phyloP scores from a whole-genome alignment of 768 basidiomycete species.

The Pleurotus platypus region DNA sequence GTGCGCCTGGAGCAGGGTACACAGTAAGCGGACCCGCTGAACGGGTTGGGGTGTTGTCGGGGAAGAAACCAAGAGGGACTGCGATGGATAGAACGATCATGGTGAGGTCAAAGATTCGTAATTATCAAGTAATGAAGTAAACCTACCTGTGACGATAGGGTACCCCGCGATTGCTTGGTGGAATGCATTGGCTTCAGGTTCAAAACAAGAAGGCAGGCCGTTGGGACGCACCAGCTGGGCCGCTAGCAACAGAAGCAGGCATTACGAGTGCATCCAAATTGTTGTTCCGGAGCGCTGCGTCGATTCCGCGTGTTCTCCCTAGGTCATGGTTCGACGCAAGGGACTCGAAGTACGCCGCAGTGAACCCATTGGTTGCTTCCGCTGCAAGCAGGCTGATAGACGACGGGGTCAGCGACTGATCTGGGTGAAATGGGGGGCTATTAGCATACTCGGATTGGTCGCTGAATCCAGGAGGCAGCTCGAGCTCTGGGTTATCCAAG shows the following conservation, averaged over 20 bases:
- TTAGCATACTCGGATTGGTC: conserved; percentile 32
- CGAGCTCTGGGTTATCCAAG: conserved; percentile 45
- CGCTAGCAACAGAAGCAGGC: conserved; percentile 38
- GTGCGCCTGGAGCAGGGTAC: conserved; percentile 52
- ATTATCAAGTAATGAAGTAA: neutral
- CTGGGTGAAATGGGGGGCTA: conserved; percentile 40
- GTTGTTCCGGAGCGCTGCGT: conserved; percentile 42
- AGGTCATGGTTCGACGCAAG: conserved; percentile 42
- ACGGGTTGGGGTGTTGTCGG: conserved; percentile 36
- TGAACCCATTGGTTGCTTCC: conserved; percentile 37
- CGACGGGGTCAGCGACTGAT: conserved; percentile 35
- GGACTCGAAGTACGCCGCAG: conserved; percentile 39
- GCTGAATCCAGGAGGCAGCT: conserved; percentile 35
- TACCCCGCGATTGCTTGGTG: conserved; percentile 56
- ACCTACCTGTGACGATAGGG: conserved; percentile 28
- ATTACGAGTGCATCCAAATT: conserved; percentile 51
- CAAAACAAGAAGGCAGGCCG: neutral
- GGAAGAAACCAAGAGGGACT: conserved; percentile 63
- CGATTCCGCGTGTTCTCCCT: conserved; percentile 50
- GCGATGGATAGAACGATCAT: neutral
- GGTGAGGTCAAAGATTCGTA: neutral
- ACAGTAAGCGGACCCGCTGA: conserved; percentile 38
- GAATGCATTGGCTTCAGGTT: conserved; percentile 11
- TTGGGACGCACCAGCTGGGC: conserved; percentile 29
- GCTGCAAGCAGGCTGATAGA: conserved; percentile 33